These are phyloP conservation scores for Ceratocystis ficicola DNA, from an alignment of 2,329 filamentous ascomycete genomes.

Conservation along the genomic window DNA sequence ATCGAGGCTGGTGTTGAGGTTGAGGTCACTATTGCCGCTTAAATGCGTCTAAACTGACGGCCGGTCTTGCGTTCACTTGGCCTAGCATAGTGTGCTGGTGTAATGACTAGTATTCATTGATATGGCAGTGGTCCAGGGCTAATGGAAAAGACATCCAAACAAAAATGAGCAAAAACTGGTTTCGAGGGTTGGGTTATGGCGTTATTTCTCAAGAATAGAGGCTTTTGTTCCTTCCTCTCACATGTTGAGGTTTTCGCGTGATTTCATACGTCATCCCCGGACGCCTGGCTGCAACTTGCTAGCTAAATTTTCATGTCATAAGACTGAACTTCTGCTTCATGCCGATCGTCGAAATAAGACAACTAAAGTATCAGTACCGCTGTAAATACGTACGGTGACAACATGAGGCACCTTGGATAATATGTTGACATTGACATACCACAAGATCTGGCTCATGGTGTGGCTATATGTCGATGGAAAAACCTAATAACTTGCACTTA, in stretches of 20 bases:
- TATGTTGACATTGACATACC: too few relatives aligned
- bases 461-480: background rate
- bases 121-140: background rate
- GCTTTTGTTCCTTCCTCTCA: conserved; percentile 18
- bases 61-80: background rate
- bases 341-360: too few relatives aligned
- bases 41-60: conserved; percentile 29
- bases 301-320: too few relatives aligned
- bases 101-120: background rate
- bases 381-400: too few relatives aligned
- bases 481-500: background rate
- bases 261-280: too few relatives aligned
- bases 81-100: background rate
- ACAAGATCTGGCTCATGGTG: background rate
- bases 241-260: background rate
- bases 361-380: too few relatives aligned
- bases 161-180: conserved; percentile 18
- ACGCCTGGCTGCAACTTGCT: too few relatives aligned
- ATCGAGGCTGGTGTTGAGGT: conserved; percentile 90
- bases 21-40: conserved; percentile 83
- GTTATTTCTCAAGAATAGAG: conserved; percentile 17
- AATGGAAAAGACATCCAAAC: conserved; percentile 13
- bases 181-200: conserved; percentile 16
- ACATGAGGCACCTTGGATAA: too few relatives aligned
- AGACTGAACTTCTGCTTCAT: too few relatives aligned